Percentiles rank a stretch among this genome's conserved stretches.
Evolutionary conservation across 768 basidiomycete species (phyloP).

Genomic region (Rhodotorula babjevae): DNA sequence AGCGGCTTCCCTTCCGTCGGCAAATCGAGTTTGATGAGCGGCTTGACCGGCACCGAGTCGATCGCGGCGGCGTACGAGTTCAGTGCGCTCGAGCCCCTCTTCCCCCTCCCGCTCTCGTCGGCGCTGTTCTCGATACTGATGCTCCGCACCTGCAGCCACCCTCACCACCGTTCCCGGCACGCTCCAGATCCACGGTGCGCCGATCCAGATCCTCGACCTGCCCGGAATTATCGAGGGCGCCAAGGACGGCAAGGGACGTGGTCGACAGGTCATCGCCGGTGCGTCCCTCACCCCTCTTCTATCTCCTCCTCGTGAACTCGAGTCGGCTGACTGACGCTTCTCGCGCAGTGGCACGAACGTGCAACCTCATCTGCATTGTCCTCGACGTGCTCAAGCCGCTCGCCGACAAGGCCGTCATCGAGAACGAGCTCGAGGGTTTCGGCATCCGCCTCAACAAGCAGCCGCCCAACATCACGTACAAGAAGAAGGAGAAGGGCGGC

Average conservation of each 20-base stretch:
- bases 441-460: conserved; percentile 78
- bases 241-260: conserved; percentile 90
- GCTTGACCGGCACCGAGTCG: conserved; percentile 91
- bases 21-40: conserved; percentile 78
- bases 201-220: conserved; percentile 67
- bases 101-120: too few relatives aligned
- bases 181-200: conserved; percentile 87
- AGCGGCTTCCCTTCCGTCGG: conserved; percentile 76
- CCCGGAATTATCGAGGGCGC: conserved; percentile 97
- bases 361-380: conserved; percentile 97
- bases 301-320: conserved; percentile 41
- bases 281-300: conserved; percentile 50
- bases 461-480: conserved; percentile 68
- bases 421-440: conserved; percentile 92
- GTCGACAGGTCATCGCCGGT: conserved; percentile 65
- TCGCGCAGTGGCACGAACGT: conserved; percentile 81
- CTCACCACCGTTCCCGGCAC: conserved; percentile 70
- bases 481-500: conserved; percentile 69
- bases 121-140: too few relatives aligned
- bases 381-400: conserved; percentile 98
- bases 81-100: conserved; percentile 46
- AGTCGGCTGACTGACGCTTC: conserved; percentile 5
- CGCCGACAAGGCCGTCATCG: conserved; percentile 71
- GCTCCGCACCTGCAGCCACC: background rate
- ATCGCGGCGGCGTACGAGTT: conserved; percentile 96